Percentiles rank a stretch among this genome's conserved stretches.
Evolutionary conservation across 2,329 filamentous ascomycete genomes (phyloP).

Genomic region (Rutstroemia sp.): DNA sequence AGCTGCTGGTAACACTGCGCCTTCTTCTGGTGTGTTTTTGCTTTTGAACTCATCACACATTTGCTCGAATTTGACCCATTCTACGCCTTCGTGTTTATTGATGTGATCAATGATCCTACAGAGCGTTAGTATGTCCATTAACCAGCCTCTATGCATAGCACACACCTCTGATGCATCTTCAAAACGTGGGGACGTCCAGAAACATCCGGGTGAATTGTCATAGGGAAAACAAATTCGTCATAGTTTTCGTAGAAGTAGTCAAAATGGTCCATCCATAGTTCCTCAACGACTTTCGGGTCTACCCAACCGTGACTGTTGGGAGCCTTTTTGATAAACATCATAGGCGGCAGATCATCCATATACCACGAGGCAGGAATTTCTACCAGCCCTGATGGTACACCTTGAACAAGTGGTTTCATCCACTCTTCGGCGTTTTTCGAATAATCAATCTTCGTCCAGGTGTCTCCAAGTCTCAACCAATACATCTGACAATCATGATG

Average conservation of each 20-base stretch:
- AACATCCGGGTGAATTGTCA: constrained; percentile 71
- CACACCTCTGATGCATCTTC: constrained; percentile 60
- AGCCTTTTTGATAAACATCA: constrained; percentile 66
- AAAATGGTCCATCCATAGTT: constrained; percentile 45
- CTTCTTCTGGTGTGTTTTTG: constrained; percentile 49
- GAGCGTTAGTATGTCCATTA: constrained; percentile 23
- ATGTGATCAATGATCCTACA: constrained; percentile 62
- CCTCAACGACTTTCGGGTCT: constrained; percentile 42
- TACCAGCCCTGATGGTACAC: constrained; percentile 53
- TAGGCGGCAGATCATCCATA: constrained; percentile 56
- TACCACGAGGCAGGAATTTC: constrained; percentile 59
- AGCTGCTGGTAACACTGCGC: constrained; percentile 53
- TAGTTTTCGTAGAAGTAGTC: constrained; percentile 72
- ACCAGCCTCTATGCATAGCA: constrained; percentile 45
- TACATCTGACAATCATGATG: constrained; percentile 60
- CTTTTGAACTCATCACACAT: constrained; percentile 68
- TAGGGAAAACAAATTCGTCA: constrained; percentile 69
- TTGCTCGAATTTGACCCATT: constrained; percentile 63
- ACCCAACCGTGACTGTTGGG: constrained; percentile 56
- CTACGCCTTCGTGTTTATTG: constrained; percentile 51
- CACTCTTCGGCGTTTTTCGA: constrained; percentile 51
- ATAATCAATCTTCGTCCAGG: constrained; percentile 64
- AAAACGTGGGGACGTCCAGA: constrained; percentile 64
- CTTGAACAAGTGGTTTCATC: constrained; percentile 59
- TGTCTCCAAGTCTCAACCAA: constrained; percentile 55